Base-by-base conservation (phyloP, 345 rosid genomes). In the Eucalyptus sp. region DNA sequence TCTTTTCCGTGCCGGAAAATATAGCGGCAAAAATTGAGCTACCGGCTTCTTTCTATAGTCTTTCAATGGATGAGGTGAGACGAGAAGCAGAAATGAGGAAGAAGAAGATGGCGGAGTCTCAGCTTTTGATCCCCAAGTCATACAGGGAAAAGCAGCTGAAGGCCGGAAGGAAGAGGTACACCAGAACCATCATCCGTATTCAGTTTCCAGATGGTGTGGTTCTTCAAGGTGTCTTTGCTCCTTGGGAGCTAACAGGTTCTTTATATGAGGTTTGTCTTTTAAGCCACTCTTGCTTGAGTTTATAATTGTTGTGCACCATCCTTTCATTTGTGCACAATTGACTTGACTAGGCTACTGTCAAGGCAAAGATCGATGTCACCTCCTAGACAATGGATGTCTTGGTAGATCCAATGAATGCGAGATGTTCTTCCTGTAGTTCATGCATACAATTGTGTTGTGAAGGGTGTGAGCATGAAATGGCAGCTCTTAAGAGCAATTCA, bases 131-230 rank as follows among this genome's bases (percentile, higher is more conserved):
- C 85, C 99, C 99, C 6, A 96, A 90, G 91, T 98, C 99, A 14
- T 96, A 90, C 89, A 95, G 90, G 93, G 99, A 98, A 93, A 98
- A 97, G 86, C 98, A 95, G 91, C 97, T 96, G 29, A 94, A 98
- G 94, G 98, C 97, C 29, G 93, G 94, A 16, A 93, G 95, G 91
- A 97, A 87, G 90, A 94, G 92, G 90, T 96, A 98, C 90, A 90
- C 86, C 89, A 94, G 94, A 90, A 91, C 96, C 50, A 86, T 98
- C 43, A 95, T 98, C 83, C 96, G 98, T 62, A 87, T 97, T 68
- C 99, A 98, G 90, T 98, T 98, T 90, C 99, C 98, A 3, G 99
- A 98, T 15, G 98, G 97, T 20, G 96, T 96, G 89, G 98, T 97
- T 86, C 97, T 98, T 89, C 99, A 97, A 90, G 99, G 97, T 56